These are phyloP conservation scores for Solanum chaucha DNA, from an alignment of 257 asterid species.

Conservation along the genomic window DNA sequence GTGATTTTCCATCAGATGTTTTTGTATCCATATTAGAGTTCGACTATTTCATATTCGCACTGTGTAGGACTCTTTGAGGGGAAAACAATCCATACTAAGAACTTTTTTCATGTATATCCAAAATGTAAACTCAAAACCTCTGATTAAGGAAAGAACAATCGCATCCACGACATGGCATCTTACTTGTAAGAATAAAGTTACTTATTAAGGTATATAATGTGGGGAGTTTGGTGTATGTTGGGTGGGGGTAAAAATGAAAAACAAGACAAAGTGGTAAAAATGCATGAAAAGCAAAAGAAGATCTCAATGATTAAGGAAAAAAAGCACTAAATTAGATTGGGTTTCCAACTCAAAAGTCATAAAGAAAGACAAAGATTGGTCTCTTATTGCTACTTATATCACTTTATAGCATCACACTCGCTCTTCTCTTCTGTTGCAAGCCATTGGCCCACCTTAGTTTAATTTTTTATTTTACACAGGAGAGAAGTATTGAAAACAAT, in stretches of 20 bases:
- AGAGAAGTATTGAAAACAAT: too few species aligned
- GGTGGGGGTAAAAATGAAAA: neutral
- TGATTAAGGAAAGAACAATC: too few species aligned
- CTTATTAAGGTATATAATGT: neutral
- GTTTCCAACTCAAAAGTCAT: neutral
- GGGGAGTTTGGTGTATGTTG: neutral
- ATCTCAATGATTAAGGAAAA: neutral
- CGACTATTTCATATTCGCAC: neutral
- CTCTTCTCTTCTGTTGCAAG: neutral
- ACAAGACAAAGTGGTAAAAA: neutral
- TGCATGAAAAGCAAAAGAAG: conserved; percentile 5
- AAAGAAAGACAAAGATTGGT: conserved; percentile 3
- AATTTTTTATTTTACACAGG: too few species aligned
- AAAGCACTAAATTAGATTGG: neutral
- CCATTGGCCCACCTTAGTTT: neutral
- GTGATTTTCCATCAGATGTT: too few species aligned
- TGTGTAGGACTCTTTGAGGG: too few species aligned
- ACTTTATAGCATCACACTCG: neutral
- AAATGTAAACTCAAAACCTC: too few species aligned
- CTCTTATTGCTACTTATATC: neutral
- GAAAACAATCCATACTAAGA: neutral
- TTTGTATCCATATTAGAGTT: too few species aligned
- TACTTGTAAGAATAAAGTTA: neutral
- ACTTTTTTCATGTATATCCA: too few species aligned
- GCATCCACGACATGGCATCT: too few species aligned